Evolutionary conservation across 2,329 filamentous ascomycete genomes (phyloP).

Genomic region (Neofusicoccum ribis): DNA sequence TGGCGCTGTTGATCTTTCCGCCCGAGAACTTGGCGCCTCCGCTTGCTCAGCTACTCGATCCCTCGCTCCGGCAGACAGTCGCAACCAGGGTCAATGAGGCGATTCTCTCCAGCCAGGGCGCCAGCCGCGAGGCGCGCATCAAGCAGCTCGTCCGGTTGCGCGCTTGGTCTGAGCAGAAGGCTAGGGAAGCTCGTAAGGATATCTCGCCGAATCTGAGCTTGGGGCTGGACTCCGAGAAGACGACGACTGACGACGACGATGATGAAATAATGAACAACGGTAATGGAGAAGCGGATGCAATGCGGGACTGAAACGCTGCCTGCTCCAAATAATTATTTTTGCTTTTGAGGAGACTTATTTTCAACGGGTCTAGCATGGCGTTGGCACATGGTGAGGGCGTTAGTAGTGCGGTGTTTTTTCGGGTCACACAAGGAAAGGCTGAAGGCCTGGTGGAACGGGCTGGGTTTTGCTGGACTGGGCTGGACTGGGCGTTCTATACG

Average conservation of each 20-base stretch:
- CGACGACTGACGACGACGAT: slow-evolving; percentile 24
- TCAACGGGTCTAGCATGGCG: slow-evolving; percentile 1
- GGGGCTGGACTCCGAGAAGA: slow-evolving; percentile 39
- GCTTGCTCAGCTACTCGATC: slow-evolving; percentile 74
- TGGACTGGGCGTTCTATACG: not conserved
- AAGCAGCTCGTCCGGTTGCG: slow-evolving; percentile 77
- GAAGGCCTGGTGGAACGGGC: not conserved
- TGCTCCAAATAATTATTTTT: not conserved
- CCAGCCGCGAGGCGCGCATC: slow-evolving; percentile 77
- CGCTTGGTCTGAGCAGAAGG: slow-evolving; percentile 77
- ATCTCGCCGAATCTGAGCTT: slow-evolving; percentile 43
- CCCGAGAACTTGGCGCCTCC: slow-evolving; percentile 76
- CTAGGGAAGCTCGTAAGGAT: slow-evolving; percentile 45
- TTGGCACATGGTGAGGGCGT: not conserved
- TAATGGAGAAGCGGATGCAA: slow-evolving; percentile 39
- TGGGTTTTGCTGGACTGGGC: not conserved
- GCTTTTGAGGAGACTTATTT: not conserved
- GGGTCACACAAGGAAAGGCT: not conserved
- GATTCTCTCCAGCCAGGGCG: slow-evolving; percentile 72
- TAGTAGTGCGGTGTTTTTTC: not conserved
- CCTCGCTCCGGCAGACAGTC: slow-evolving; percentile 77
- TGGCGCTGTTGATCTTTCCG: slow-evolving; percentile 87
- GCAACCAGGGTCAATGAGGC: slow-evolving; percentile 87
- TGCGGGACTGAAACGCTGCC: slow-evolving; percentile 23
- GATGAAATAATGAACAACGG: slow-evolving; percentile 27